A percentile compares a stretch with the other conserved stretches of the same genome.
Evolutionary conservation across 129 eudicot species (phyloP).

Genomic region (Tagetes patula): DNA sequence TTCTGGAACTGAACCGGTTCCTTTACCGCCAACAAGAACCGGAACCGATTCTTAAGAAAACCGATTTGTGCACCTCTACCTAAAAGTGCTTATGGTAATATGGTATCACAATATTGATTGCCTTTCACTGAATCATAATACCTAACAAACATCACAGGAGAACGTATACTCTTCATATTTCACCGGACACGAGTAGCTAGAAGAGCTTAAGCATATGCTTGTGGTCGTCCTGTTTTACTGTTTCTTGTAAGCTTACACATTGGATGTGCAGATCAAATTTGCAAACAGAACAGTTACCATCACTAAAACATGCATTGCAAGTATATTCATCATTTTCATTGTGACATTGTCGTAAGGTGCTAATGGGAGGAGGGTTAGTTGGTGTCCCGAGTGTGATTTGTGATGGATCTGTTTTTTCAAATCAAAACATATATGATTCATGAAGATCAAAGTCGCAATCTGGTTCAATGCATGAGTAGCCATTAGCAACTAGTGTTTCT

Average conservation of each 20-base stretch:
- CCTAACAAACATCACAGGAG: conserved; percentile 60
- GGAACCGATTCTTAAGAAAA: no score
- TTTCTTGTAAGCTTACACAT: conserved; percentile 57
- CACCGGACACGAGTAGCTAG: conserved; percentile 47
- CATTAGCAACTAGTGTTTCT: conserved; percentile 30
- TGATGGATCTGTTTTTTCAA: conserved; percentile 41
- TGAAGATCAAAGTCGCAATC: conserved; percentile 46
- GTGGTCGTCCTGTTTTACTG: conserved; percentile 47
- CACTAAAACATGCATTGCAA: conserved; percentile 59
- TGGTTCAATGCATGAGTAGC: conserved; percentile 35
- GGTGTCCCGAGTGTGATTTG: conserved; percentile 63
- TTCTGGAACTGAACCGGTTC: no score
- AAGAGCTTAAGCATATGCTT: conserved; percentile 46
- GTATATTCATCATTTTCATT: conserved; percentile 36
- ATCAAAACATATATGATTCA: conserved; percentile 38
- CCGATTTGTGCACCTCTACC: no score
- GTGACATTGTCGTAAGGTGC: conserved; percentile 50
- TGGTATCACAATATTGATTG: no score
- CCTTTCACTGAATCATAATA: no score
- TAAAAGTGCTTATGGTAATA: no score
- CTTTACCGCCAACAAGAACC: no score
- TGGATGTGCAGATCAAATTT: conserved; percentile 58
- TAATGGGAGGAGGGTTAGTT: conserved; percentile 45
- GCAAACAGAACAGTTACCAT: conserved; percentile 59
- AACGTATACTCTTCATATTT: conserved; percentile 25